Evolutionary conservation across 805 yeast genomes (phyloP).

Genomic region (Kazachstania kunashirensis): DNA sequence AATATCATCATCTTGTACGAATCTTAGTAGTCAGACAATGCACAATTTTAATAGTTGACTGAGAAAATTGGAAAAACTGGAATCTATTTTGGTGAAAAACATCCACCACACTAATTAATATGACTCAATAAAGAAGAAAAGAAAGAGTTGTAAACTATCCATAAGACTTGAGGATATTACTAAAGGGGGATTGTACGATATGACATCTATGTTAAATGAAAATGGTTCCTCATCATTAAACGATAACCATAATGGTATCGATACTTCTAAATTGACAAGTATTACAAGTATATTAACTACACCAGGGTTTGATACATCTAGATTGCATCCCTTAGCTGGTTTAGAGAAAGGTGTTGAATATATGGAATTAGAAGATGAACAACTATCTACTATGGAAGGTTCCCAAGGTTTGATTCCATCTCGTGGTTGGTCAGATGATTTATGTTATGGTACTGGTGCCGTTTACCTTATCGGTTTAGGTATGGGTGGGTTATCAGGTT

Average conservation of each 20-base stretch:
- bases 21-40: too few species aligned
- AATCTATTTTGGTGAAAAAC: too few species aligned
- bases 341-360: conserved; percentile 83
- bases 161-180: too few species aligned
- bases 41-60: too few species aligned
- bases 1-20: too few species aligned
- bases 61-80: too few species aligned
- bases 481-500: conserved; percentile 80
- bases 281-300: conserved; percentile 52
- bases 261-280: conserved; percentile 32
- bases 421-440: conserved; percentile 96
- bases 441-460: conserved; percentile 96
- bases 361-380: conserved; percentile 80
- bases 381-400: conserved; percentile 68
- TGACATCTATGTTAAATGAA: conserved; percentile 1
- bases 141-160: too few species aligned
- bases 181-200: neutral
- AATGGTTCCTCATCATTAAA: too few species aligned
- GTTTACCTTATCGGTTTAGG: conserved; percentile 82
- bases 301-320: conserved; percentile 54
- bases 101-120: too few species aligned
- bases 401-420: conserved; percentile 86
- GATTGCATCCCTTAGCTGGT: conserved; percentile 87
- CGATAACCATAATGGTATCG: neutral
- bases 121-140: too few species aligned